A percentile compares a stretch with the other conserved stretches of the same genome.
These are phyloP conservation scores for Salix dunnii DNA, from an alignment of 345 rosid genomes.

Conservation along the genomic window DNA sequence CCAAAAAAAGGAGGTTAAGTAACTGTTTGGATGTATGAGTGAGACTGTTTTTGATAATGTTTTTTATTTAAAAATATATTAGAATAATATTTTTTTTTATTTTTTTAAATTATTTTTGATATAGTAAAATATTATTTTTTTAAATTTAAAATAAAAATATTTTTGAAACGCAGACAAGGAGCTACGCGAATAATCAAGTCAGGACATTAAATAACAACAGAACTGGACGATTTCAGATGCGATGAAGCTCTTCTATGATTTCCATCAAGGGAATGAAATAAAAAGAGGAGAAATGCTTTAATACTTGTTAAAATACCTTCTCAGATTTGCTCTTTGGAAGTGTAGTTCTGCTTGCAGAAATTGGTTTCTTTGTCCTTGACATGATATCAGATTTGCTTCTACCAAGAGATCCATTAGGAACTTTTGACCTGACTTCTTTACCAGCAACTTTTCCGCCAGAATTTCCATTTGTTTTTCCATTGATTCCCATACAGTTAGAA, in stretches of 20 bases:
- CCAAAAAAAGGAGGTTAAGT: not conserved
- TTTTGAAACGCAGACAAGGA: too few species aligned
- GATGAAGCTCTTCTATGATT: not conserved
- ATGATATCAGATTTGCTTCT: slow-evolving; percentile 43
- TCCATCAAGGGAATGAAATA: not conserved
- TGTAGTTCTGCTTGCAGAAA: slow-evolving; percentile 54
- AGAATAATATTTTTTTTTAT: too few species aligned
- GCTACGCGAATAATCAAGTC: not conserved
- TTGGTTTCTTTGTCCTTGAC: slow-evolving; percentile 53
- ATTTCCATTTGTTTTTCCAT: slow-evolving; percentile 33
- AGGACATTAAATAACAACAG: not conserved
- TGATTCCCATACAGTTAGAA: slow-evolving; percentile 24
- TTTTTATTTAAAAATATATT: too few species aligned
- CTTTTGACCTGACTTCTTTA: slow-evolving; percentile 55
- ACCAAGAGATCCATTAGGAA: slow-evolving; percentile 38
- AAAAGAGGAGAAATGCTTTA: not conserved
- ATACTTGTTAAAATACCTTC: slow-evolving; percentile 41
- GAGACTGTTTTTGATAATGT: too few species aligned
- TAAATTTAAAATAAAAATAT: too few species aligned
- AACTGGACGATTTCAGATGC: not conserved
- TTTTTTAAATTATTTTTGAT: too few species aligned
- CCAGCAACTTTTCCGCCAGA: slow-evolving; percentile 35
- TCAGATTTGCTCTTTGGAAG: slow-evolving; percentile 57
- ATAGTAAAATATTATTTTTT: too few species aligned
- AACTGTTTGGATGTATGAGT: not conserved